These are phyloP conservation scores for Cymbopogon flexuosus DNA, from an alignment of 202 grass and related monocot species.

Conservation along the genomic window DNA sequence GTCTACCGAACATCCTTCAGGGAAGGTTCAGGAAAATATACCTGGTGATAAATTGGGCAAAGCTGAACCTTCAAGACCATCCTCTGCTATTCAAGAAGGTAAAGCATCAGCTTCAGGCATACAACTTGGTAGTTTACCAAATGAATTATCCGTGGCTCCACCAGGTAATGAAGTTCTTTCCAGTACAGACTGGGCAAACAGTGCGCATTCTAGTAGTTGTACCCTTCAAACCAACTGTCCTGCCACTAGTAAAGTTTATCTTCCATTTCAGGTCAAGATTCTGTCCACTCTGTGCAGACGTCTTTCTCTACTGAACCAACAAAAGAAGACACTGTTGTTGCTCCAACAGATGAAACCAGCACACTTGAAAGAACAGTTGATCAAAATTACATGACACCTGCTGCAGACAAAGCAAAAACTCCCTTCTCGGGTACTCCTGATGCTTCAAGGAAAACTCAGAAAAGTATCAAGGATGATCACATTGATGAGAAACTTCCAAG, in stretches of 20 bases:
- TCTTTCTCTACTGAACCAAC: conserved; percentile 1
- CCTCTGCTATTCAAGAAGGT: conserved; percentile 7
- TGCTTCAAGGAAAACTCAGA: no score
- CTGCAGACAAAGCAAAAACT: no score
- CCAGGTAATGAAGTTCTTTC: conserved; percentile 20
- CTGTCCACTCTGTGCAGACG: background rate
- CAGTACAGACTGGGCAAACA: background rate
- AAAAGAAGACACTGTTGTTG: background rate
- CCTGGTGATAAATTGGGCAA: background rate
- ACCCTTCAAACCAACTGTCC: background rate
- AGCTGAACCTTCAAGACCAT: background rate
- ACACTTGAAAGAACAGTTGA: no score
- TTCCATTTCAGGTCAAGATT: conserved; percentile 24
- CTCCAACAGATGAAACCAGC: background rate
- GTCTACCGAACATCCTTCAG: background rate
- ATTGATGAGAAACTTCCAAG: no score
- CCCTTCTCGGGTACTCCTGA: no score
- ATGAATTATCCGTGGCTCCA: background rate
- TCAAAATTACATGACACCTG: no score
- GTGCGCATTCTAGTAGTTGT: background rate
- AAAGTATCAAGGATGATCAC: no score
- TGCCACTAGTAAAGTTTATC: background rate
- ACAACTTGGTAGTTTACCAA: background rate
- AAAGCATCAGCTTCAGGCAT: background rate
- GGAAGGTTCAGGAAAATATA: conserved; percentile 3